These are phyloP conservation scores for Rhipidocladum racemiflorum DNA, from an alignment of 176 grass and related monocot species.

Conservation along the genomic window DNA sequence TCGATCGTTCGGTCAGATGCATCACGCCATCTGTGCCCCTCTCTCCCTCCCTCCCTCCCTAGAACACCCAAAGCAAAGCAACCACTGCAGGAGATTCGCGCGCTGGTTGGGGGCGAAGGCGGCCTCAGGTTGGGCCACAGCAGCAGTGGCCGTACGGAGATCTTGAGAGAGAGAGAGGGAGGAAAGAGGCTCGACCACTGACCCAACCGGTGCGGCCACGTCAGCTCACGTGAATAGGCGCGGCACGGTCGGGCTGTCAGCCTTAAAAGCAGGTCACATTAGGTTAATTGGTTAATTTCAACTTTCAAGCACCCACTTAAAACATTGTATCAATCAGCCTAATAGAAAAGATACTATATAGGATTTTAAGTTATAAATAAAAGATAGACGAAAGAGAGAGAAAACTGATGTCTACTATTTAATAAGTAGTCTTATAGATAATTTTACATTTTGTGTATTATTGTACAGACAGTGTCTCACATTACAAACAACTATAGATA, in stretches of 20 bases:
- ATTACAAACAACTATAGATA: too few species aligned
- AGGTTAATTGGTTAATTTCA: too few species aligned
- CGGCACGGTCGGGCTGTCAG: constrained; percentile 4
- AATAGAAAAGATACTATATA: too few species aligned
- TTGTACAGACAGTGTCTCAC: too few species aligned
- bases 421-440: too few species aligned
- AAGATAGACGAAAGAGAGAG: too few species aligned
- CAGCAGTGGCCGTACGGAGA: neutral
- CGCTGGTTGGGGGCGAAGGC: neutral
- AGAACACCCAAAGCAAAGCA: neutral
- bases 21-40: constrained; percentile 21
- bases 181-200: neutral
- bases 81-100: neutral
- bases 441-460: too few species aligned
- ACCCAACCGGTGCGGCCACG: neutral
- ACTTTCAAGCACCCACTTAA: too few species aligned
- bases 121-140: neutral
- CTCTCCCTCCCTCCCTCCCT: fast-evolving
- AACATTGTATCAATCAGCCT: too few species aligned
- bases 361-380: too few species aligned
- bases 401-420: too few species aligned
- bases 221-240: constrained; percentile 25
- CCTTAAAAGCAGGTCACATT: neutral
- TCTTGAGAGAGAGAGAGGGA: neutral
- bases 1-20: neutral